Evolutionary conservation across 2,329 filamentous ascomycete genomes (phyloP), one percentile per base, ranked within the genome.

Genomic region (Epichloe sibirici): DNA sequence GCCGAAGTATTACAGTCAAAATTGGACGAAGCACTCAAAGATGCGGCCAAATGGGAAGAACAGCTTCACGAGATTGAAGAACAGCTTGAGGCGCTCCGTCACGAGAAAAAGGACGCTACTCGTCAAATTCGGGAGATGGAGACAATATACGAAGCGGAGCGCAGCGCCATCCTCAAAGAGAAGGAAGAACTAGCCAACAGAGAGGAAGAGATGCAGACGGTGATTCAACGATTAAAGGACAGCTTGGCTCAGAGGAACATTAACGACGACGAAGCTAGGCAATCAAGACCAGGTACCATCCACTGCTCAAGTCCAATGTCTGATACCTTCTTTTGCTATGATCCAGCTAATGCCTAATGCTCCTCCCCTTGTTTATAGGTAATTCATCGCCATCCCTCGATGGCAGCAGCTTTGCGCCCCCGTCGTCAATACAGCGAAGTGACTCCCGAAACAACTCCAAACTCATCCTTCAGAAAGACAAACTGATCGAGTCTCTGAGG

Each of bases 171-270:
- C 71, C 82, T 88, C 63, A 89, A 90, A 69, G 91, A 97, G 68
- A 93, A 94, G 72, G 90, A 96, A 58, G 88, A 94, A 61, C 85
- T 90, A 69, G 76, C 79, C 51, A 85, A 85, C 60, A 79, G 85
- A 53, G 90, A 96, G 65, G 90, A 95, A 64, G 90, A 95, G 67
- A 83, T 97, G 78, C 88, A 95, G 68, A 76, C 81, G 53, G 86
- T 91, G 51, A 93, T 97, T 63, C 89, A 95, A 71, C 79, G 91
- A 52, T 74, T 98, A 61, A 97, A 96, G 75, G 90, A 96, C 66
- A 86, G 82, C 48, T 74, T 96, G 60, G 85, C 87, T 49, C 86
- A 90, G 69, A 83, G 86, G 66, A 85, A 85, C 61, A 66, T 63
- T 45, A 71, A 71, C 47, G 74, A 79, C 17, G 81, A 83, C 61